Conservation (phyloP, 2,329 filamentous ascomycete species). For the Botrytis medusae region DNA sequence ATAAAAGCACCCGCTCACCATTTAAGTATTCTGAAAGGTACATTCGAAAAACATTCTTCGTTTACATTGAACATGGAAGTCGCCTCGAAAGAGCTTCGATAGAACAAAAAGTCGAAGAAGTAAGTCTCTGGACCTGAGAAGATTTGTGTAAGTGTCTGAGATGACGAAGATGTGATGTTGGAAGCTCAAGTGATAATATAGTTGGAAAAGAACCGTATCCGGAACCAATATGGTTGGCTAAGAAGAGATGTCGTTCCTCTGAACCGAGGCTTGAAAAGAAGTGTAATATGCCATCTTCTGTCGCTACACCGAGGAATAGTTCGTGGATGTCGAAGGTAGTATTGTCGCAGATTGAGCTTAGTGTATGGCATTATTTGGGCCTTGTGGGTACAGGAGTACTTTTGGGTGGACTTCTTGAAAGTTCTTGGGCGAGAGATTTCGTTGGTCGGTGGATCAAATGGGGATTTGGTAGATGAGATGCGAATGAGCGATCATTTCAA, state of each 20-base stretch:
- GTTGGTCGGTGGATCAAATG: not conserved
- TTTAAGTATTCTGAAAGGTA: not conserved
- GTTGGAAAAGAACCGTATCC: not conserved
- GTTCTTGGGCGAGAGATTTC: not conserved
- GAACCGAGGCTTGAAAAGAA: not conserved
- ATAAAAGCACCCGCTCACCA: not conserved
- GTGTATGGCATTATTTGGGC: not conserved
- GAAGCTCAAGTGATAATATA: not conserved
- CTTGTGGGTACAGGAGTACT: not conserved
- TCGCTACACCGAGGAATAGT: not conserved
- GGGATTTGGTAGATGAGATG: not conserved
- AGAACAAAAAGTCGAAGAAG: not conserved
- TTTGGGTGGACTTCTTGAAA: not conserved
- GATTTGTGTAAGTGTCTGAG: not conserved
- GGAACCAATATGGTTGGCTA: not conserved
- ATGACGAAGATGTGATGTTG: not conserved
- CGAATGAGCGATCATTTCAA: not conserved
- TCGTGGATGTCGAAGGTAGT: not conserved
- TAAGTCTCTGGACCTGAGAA: not conserved
- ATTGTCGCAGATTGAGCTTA: not conserved
- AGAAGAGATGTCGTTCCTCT: too few species aligned
- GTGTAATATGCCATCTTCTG: not conserved
- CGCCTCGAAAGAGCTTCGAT: not conserved
- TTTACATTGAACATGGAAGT: not conserved
- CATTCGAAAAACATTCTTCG: not conserved